These are phyloP conservation scores for Dictyostelium intermedium DNA, from an alignment of 78 protist species.

Conservation along the genomic window DNA sequence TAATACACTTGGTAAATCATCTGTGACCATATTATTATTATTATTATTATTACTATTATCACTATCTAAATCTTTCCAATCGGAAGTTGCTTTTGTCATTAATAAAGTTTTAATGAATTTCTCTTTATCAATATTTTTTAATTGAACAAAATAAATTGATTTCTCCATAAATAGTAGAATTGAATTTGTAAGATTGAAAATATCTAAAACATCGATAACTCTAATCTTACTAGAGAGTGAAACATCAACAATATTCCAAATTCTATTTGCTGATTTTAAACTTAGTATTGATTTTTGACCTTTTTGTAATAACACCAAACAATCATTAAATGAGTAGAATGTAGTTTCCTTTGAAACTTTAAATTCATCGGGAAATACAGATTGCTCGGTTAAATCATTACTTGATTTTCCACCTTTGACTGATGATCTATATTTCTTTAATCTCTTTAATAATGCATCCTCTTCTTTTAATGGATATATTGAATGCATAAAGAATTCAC, in stretches of 20 bases:
- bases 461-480: slow-evolving; percentile 44
- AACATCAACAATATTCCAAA: slow-evolving; percentile 17
- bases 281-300: slow-evolving; percentile 26
- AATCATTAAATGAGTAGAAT: slow-evolving; percentile 49
- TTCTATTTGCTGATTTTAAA: not conserved
- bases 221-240: not conserved
- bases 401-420: not conserved
- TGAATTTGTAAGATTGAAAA: slow-evolving; percentile 20
- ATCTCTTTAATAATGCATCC: slow-evolving; percentile 36
- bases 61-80: not conserved
- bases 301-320: slow-evolving; percentile 37
- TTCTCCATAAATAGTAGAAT: slow-evolving; percentile 32
- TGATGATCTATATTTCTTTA: slow-evolving; percentile 12
- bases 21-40: not conserved
- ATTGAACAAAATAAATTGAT: slow-evolving; percentile 39
- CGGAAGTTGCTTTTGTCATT: slow-evolving; percentile 21
- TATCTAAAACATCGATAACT: slow-evolving; percentile 59
- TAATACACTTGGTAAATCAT: slow-evolving; percentile 47
- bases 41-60: not conserved
- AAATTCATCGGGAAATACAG: slow-evolving; percentile 40
- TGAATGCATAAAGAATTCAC: slow-evolving; percentile 25
- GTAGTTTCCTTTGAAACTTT: not conserved
- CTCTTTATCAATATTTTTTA: slow-evolving; percentile 20
- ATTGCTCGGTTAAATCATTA: not conserved
- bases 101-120: slow-evolving; percentile 25